These are phyloP conservation scores for Immersiella caudata DNA, from an alignment of 495 filamentous ascomycete genomes.

Conservation along the genomic window DNA sequence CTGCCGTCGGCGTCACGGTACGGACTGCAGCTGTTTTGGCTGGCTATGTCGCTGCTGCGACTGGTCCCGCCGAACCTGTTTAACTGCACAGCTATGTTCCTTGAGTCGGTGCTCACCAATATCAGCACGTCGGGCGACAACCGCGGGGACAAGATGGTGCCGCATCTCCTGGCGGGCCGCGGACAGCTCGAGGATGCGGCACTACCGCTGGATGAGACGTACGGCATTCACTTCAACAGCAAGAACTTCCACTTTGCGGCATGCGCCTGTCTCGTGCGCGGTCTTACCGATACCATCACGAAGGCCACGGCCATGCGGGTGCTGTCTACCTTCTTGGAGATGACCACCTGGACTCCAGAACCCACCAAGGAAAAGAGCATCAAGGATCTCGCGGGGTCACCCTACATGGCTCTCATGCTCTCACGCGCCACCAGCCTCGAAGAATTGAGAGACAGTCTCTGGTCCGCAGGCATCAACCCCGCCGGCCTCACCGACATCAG, in stretches of 20 bases:
- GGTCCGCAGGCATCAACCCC: constrained; percentile 52
- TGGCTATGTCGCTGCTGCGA: constrained; percentile 65
- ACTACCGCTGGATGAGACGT: constrained; percentile 60
- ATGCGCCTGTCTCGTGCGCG: constrained; percentile 61
- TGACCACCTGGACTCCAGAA: constrained; percentile 48
- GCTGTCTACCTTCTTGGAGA: constrained; percentile 61
- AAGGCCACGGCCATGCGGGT: constrained; percentile 58
- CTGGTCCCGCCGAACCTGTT: constrained; percentile 61
- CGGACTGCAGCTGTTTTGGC: constrained; percentile 68
- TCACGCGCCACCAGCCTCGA: constrained; percentile 49
- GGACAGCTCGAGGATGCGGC: constrained; percentile 60
- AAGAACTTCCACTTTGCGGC: constrained; percentile 67
- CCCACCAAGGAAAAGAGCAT: constrained; percentile 23
- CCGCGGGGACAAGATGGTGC: constrained; percentile 58
- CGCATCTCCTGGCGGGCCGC: constrained; percentile 59
- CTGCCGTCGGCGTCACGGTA: constrained; percentile 64
- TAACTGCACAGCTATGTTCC: constrained; percentile 62
- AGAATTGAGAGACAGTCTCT: constrained; percentile 55
- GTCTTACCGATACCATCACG: constrained; percentile 61
- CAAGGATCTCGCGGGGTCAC: constrained; percentile 45
- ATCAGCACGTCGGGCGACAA: constrained; percentile 60
- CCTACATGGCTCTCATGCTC: constrained; percentile 56
- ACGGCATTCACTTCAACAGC: constrained; percentile 62
- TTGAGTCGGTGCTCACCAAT: constrained; percentile 63
- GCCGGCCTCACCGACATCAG: constrained; percentile 33